Evolutionary conservation across 257 asterid species (phyloP).

Genomic region (Salvia splendens): DNA sequence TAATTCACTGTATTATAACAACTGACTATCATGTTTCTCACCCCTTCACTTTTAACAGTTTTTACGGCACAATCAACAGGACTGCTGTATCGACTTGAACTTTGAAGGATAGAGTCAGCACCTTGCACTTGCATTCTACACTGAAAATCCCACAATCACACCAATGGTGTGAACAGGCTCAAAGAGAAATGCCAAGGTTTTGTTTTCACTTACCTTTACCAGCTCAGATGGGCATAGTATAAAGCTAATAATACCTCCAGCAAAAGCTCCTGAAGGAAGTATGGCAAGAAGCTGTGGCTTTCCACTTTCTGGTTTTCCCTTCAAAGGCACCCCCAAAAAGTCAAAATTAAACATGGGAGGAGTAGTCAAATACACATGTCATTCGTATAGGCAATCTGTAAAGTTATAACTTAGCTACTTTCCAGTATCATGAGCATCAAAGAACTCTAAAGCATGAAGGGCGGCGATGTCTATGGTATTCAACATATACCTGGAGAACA

Average conservation of each 20-base stretch:
- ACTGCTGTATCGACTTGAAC: conserved; percentile 61
- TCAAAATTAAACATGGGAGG: neutral
- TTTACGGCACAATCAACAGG: conserved; percentile 83
- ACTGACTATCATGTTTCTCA: conserved; percentile 43
- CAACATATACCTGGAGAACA: conserved; percentile 63
- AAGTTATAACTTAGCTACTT: conserved; percentile 24
- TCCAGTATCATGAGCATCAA: conserved; percentile 26
- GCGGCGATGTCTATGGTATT: neutral
- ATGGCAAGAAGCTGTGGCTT: conserved; percentile 73
- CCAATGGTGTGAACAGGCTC: conserved; percentile 32
- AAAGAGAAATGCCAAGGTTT: conserved; percentile 25
- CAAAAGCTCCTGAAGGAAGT: conserved; percentile 76
- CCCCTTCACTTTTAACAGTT: conserved; percentile 81
- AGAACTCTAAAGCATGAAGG: conserved; percentile 18
- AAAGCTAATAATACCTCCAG: conserved; percentile 83
- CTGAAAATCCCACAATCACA: conserved; percentile 69
- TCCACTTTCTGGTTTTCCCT: conserved; percentile 61
- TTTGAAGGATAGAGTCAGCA: conserved; percentile 52
- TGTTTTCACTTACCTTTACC: conserved; percentile 60
- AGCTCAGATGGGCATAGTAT: conserved; percentile 88
- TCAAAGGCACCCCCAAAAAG: conserved; percentile 23
- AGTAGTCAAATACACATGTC: neutral
- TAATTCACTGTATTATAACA: conserved; percentile 18
- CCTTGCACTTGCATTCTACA: conserved; percentile 99
- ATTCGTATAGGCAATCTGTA: conserved; percentile 10